Percentiles rank a stretch among this genome's conserved stretches.
phyloP scores from a whole-genome alignment of 148 eudicot genomes.

The Dianthus caryophyllus region DNA sequence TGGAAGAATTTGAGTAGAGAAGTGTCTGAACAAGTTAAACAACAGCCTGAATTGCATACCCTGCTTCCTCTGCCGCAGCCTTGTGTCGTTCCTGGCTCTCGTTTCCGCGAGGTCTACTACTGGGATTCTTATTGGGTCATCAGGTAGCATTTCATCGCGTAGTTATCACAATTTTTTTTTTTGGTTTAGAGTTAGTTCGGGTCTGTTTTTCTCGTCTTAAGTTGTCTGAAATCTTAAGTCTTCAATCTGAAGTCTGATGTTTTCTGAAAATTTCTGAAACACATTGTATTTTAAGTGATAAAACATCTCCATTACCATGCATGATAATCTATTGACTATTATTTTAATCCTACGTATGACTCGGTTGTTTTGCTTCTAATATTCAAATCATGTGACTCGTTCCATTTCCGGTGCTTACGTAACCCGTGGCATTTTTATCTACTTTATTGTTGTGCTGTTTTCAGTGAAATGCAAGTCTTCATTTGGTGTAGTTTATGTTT shows the following conservation, averaged over 20 bases:
- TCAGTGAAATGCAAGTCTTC: too few species aligned
- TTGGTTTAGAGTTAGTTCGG: too few species aligned
- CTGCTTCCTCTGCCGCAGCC: constrained; percentile 57
- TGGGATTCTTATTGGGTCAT: constrained; percentile 98
- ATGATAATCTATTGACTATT: too few species aligned
- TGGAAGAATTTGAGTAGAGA: constrained; percentile 83
- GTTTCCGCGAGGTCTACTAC: constrained; percentile 82
- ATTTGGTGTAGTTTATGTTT: neutral
- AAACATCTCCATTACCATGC: too few species aligned
- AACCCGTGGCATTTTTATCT: neutral
- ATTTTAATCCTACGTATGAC: too few species aligned
- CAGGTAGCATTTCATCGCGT: constrained; percentile 42
- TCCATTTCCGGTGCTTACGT: neutral
- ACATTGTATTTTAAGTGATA: too few species aligned
- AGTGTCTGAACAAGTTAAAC: constrained; percentile 46
- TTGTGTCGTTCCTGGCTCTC: constrained; percentile 74
- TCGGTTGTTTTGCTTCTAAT: too few species aligned
- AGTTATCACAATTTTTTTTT: too few species aligned
- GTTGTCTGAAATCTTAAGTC: too few species aligned
- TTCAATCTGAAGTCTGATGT: too few species aligned
- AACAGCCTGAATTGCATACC: constrained; percentile 53
- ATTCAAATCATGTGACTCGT: neutral
- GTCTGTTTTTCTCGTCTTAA: too few species aligned
- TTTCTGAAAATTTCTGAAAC: too few species aligned
- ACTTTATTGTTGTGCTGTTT: neutral